phyloP scores from a whole-genome alignment of 345 rosid genomes.

The Psidium guajava region DNA sequence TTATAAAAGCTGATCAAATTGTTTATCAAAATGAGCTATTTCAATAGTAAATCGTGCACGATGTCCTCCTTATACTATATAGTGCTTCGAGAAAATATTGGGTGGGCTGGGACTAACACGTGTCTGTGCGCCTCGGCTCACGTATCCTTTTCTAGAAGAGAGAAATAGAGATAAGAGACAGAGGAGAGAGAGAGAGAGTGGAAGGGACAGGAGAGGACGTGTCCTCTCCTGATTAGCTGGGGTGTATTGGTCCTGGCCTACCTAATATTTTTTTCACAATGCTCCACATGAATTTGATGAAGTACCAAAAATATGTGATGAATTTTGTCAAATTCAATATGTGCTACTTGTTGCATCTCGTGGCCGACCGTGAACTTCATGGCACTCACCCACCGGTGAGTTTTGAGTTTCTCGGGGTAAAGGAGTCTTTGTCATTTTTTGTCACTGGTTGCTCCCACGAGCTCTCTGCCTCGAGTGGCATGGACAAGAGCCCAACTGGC shows the following conservation, averaged over 20 bases:
- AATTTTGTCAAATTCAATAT: background rate
- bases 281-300: background rate
- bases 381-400: background rate
- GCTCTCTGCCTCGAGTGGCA: background rate
- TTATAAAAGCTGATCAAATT: background rate
- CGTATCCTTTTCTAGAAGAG: no score
- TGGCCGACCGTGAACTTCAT: background rate
- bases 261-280: no score
- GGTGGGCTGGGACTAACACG: no score
- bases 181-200: no score
- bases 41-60: rapidly evolving
- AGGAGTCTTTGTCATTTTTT: background rate
- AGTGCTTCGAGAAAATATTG: background rate
- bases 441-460: background rate
- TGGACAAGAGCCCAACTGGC: background rate
- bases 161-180: no score
- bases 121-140: no score
- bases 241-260: no score
- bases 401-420: background rate
- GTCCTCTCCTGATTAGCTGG: no score
- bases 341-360: background rate
- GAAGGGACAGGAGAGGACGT: no score
- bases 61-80: no score
- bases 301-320: background rate
- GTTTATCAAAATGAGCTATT: background rate